Evolutionary conservation across 2,329 filamentous ascomycete species (phyloP).

Genomic region (Paracamarosporium sp.): DNA sequence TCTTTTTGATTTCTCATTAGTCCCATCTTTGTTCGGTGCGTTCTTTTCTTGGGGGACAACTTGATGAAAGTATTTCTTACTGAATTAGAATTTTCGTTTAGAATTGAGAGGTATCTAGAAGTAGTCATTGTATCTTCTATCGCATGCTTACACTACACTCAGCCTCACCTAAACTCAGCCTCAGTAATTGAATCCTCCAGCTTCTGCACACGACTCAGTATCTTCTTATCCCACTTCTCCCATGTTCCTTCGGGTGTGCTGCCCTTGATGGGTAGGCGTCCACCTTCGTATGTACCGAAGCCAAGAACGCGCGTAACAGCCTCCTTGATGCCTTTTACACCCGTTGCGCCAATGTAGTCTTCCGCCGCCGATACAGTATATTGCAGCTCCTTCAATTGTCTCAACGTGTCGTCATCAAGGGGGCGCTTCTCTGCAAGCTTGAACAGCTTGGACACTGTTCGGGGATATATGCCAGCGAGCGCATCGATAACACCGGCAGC

Average conservation of each 20-base stretch:
- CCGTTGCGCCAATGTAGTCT: conserved; percentile 66
- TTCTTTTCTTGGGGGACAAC: too few relatives aligned
- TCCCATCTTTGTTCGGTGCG: neutral
- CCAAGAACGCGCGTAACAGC: conserved; percentile 65
- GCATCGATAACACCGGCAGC: conserved; percentile 72
- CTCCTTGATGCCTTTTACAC: conserved; percentile 71
- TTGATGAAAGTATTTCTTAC: too few relatives aligned
- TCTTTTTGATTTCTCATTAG: neutral
- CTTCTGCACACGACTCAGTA: conserved; percentile 40
- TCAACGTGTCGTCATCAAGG: conserved; percentile 44
- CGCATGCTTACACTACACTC: neutral
- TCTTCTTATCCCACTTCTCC: conserved; percentile 49
- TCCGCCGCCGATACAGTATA: conserved; percentile 68
- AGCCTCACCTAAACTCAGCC: conserved; percentile 21
- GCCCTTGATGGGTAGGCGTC: conserved; percentile 64
- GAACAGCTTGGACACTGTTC: conserved; percentile 65
- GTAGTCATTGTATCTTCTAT: neutral
- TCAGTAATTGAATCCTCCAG: conserved; percentile 37
- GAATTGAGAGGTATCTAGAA: neutral
- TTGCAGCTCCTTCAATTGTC: conserved; percentile 63
- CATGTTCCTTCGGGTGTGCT: conserved; percentile 67
- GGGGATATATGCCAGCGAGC: conserved; percentile 69
- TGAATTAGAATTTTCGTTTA: too few relatives aligned
- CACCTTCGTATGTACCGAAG: conserved; percentile 66
- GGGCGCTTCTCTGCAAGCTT: conserved; percentile 53